Evolutionary conservation across 2,329 filamentous ascomycete species (phyloP), one percentile per base, ranked within the genome.

Genomic region (Graphilbum sp.): DNA sequence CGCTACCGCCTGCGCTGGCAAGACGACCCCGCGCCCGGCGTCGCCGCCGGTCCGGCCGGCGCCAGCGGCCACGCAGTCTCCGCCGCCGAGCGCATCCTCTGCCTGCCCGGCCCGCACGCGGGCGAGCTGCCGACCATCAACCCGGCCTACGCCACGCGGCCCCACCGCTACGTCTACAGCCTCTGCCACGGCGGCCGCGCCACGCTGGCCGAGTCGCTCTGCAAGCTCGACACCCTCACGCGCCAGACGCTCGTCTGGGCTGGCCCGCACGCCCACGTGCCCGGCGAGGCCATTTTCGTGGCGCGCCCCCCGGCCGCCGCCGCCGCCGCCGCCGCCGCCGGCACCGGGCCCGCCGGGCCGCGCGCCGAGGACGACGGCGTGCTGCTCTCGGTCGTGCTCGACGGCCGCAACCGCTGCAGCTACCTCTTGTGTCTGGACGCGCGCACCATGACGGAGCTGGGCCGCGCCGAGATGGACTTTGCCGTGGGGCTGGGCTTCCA

Each of bases 71-170:
- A 5, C 11, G 27, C 10, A 9, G 4, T 7, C 13, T 3, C 13
- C 11, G 7, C 27, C 25, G 47, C 48, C 2, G 47, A 58, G 27
- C 53, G 59, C n/a, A 45, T 63, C 0, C 46, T 68, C 8, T 52
- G 61, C 18, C 69, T 75, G 34, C 59, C 61, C 7, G 61, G 59
- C 0, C 70, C 72, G 1, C 66, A 72, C 43, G 54, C 60, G 1
- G 69, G 73, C 43, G 79, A 84, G 42, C 59, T 84, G 7, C 77
- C 79, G 0, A 72, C 66, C 7, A 76, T 82, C 49, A 79, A 83
- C 53, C 68, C 72, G 0, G 41, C 46, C 1, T 73, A 64, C 45
- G 52, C 62, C 0, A 69, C 66, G 4, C 62, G 55, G 27, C 60
- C 56, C 4, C 64, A 76, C 48, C 69, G 74, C 23, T 83, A 70